Base-by-base conservation (phyloP, 2,329 filamentous ascomycete species). In the Aspergillus pseudoglaucus region DNA sequence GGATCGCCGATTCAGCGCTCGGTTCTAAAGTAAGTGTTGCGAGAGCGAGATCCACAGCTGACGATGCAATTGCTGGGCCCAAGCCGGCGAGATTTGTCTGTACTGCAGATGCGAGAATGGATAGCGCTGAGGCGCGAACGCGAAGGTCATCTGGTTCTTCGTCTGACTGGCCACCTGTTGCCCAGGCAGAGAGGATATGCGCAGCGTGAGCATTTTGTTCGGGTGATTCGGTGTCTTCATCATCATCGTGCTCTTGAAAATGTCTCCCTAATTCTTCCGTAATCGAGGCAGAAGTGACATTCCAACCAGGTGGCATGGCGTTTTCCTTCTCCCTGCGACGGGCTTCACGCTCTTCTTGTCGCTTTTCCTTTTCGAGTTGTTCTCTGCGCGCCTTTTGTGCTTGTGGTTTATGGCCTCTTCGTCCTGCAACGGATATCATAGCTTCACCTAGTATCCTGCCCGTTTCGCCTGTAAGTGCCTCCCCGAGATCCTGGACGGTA, bases 131-230 rank as follows among this genome's bases (percentile, higher is more conserved):
- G n/a, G 70, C 61, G 3, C 70, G 64, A 1, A 65, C 57, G 10
- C 70, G 70, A 1, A 73, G 60, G 47, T 73, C 70, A 46, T 73
- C 70, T n/a, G 69, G 69, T 20, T 69, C 62, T 18, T 62, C 56
- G 44, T 72, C 68, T 7, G 59, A 53, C 1, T 59, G 50, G 3
- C 68, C 61, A 15, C 69, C 69, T 3, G 66, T 62, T 3, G 65
- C 68, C 69, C 69, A 72, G 22, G 68, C 64, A n/a, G 65, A 56
- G 12, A 72, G 50, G 6, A 72, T 67, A 37, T 65, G 69, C 2
- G 62, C 61, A 1, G 66, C 61, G 37, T 64, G 54, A 1, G 59
- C 59, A 14, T 58, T 55, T 55, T 66, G 61, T 22, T 66, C 66
- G 6, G 65, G 61, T 2, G 65, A 57, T 50, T 70, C 67, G 3